phyloP scores from a whole-genome alignment of 2,329 filamentous ascomycete species.

The Atkinsonella texensis region DNA sequence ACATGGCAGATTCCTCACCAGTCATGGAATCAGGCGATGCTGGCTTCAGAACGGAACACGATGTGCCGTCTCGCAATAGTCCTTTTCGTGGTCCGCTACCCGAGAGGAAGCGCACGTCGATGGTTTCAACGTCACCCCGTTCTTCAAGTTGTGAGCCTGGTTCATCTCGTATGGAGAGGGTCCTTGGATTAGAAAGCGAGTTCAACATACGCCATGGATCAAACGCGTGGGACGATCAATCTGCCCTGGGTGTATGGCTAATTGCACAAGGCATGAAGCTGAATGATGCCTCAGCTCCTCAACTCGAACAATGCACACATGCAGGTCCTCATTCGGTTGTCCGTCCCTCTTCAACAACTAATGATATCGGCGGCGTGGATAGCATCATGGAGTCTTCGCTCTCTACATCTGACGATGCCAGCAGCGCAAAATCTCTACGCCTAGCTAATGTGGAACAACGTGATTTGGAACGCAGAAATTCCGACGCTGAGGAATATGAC shows the following conservation, averaged over 20 bases:
- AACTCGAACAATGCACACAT: conserved; percentile 8
- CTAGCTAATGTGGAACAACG: neutral
- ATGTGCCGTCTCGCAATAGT: neutral
- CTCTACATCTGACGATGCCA: neutral
- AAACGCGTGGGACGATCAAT: conserved; percentile 20
- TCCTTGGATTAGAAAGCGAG: conserved; percentile 13
- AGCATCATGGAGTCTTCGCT: conserved; percentile 7
- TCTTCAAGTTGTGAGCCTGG: conserved; percentile 4
- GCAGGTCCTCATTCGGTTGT: neutral
- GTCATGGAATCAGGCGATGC: neutral
- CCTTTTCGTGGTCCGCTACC: neutral
- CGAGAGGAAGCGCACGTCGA: neutral
- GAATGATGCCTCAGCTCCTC: conserved; percentile 14
- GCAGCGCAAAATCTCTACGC: neutral
- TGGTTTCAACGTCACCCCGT: neutral
- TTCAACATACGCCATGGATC: conserved; percentile 19
- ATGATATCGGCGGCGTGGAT: conserved; percentile 5
- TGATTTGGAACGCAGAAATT: neutral
- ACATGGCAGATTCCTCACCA: neutral
- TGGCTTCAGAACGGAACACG: neutral
- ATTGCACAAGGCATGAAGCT: conserved; percentile 21
- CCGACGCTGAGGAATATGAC: neutral
- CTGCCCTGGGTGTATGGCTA: conserved; percentile 25
- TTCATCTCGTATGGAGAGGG: conserved; percentile 8
- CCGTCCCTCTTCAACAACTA: neutral